Base-by-base conservation (phyloP, 257 asterid species). In the Solanum acaule region DNA sequence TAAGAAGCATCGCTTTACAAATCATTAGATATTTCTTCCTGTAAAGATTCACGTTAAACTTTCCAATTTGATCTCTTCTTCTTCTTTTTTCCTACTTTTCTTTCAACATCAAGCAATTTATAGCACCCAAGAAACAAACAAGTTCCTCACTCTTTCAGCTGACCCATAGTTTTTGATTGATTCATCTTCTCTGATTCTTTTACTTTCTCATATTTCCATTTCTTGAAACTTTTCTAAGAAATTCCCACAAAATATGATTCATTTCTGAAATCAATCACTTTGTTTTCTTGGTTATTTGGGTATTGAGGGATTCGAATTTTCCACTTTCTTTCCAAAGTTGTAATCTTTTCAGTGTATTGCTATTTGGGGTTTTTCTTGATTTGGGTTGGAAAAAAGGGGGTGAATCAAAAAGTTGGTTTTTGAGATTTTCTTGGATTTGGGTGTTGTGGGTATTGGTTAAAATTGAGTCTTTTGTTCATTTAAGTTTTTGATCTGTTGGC, bases 111-210 rank as follows among this genome's bases (percentile, higher is more conserved):
- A 85, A 89, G 59, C 91, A 88, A 90, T 87, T 75, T 71, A 83
- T 79, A 89, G 40, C 14, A 84, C 44, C 46, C 37, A 85, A 52
- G 83, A 92, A 88, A 67, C 90, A 88, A 88, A 87, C 73, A 91
- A 91, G 90, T 90, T 90, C 87, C 96, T 87, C 88, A 91, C 86
- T 79, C 88, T 88, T 77, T 89, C 83, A 12, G 76, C 73, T 86
- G 35, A 86, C 88, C 31, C 88, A 77, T 65, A 8, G 35, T 46
- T 72, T 59, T 82, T 65, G 8, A 83, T 77, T 52, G 85, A 84
- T 84, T 72, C 70, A 65, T 84, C 67, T 76, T 42, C 87, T 75
- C 84, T 40, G 44, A 16, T 75, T 65, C 9, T 27, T 27, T 16
- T 34, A 61, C 27, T 42, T 31, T 38, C 37, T 38, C 65, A 59